Conservation (phyloP, 1,284 basidiomycete genomes). For the Moesziomyces sp. region DNA sequence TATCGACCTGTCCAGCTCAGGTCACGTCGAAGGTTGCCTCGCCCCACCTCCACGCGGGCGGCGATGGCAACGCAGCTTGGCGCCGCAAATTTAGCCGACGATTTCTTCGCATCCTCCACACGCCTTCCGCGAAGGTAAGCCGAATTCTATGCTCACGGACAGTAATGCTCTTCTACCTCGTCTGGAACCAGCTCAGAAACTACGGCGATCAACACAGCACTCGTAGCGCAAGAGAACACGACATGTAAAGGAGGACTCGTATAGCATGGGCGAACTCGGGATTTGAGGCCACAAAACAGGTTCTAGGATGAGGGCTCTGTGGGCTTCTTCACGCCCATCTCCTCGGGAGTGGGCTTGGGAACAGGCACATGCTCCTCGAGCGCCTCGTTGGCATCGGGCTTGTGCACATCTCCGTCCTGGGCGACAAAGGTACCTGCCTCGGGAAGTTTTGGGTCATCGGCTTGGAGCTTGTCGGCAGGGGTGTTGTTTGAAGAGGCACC, state of each 20-base stretch:
- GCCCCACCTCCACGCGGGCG: neutral
- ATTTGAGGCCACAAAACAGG: neutral
- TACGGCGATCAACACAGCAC: no score
- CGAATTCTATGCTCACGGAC: no score
- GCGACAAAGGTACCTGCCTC: conserved; percentile 24
- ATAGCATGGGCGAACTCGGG: no score
- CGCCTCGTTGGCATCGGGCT: conserved; percentile 1
- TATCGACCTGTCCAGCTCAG: neutral
- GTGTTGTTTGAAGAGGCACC: neutral
- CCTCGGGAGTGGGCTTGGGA: conserved; percentile 18
- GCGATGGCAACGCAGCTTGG: neutral
- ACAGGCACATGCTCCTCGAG: conserved; percentile 21
- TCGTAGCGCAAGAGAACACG: no score
- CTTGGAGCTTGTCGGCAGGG: conserved; percentile 2
- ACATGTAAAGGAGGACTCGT: no score
- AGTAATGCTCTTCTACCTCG: neutral
- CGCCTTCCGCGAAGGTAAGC: no score
- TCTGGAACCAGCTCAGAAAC: conserved; percentile 11
- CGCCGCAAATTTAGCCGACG: neutral
- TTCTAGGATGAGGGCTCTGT: conserved; percentile 8
- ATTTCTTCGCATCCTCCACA: neutral
- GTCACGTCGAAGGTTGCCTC: no score
- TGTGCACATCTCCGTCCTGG: conserved; percentile 14
- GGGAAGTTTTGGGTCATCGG: conserved; percentile 16
- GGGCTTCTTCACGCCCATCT: conserved; percentile 29